phyloP scores from a whole-genome alignment of 169 alveolate genomes.

The Blepharisma undulans region DNA sequence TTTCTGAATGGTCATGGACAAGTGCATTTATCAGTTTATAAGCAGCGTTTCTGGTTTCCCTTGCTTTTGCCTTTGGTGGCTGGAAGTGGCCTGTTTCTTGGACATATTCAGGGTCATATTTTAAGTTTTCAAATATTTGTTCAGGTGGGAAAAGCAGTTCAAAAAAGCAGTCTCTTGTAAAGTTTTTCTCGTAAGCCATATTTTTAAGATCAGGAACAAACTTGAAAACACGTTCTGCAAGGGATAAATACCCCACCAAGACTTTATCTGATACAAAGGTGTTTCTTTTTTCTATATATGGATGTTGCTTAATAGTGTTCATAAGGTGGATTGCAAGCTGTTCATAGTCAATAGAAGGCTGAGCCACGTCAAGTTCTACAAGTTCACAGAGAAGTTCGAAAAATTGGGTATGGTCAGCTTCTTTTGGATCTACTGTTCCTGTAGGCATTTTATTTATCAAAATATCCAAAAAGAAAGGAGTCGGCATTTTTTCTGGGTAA shows the following conservation, averaged over 20 bases:
- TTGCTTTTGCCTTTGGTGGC: slow-evolving; percentile 63
- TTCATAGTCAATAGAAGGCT: slow-evolving; percentile 35
- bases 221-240: slow-evolving; percentile 49
- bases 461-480: slow-evolving; percentile 41
- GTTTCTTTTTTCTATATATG: slow-evolving; percentile 59
- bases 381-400: slow-evolving; percentile 59
- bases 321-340: slow-evolving; percentile 39
- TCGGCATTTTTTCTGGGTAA: slow-evolving; percentile 28
- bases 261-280: slow-evolving; percentile 59
- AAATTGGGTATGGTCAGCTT: slow-evolving; percentile 58
- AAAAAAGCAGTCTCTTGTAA: slow-evolving; percentile 18
- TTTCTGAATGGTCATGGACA: slow-evolving; percentile 41
- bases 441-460: slow-evolving; percentile 55
- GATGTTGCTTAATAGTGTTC: slow-evolving; percentile 49
- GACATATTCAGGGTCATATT: slow-evolving; percentile 3
- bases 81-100: slow-evolving; percentile 10
- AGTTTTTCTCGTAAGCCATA: slow-evolving; percentile 8
- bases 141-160: slow-evolving; percentile 32
- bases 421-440: slow-evolving; percentile 23
- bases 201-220: slow-evolving; percentile 17
- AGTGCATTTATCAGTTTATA: slow-evolving; percentile 50
- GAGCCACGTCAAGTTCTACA: slow-evolving; percentile 42
- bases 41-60: slow-evolving; percentile 66
- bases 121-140: not conserved
- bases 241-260: slow-evolving; percentile 59